Base-by-base conservation (phyloP, 2,329 filamentous ascomycete genomes). In the Didymellaceae sp. region DNA sequence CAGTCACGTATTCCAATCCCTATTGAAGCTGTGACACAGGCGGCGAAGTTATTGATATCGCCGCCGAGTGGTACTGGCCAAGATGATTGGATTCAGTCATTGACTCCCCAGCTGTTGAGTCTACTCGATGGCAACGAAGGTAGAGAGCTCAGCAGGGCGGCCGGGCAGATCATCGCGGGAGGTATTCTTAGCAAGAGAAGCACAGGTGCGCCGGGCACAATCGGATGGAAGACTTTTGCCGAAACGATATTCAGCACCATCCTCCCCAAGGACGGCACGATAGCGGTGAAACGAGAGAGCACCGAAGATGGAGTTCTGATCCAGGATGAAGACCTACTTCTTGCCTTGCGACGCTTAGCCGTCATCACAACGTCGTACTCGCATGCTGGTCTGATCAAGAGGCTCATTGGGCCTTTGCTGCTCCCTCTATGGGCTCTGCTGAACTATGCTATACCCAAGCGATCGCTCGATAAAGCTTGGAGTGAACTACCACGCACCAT, bases 1-100 rank as follows among this genome's bases (percentile, higher is more conserved):
- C 75, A 80, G 14, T 66, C 66, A 1, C 62, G 65, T 14, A 81
- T 85, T 4, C 82, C 81, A 32, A 86, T 90, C 46, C 87, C 87
- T 0, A 81, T 87, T 24, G 86, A 90, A 64, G 86, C 86, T 1
- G 75, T 90, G 26, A 81, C 81, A 21, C 80, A 88, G 62, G 85
- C 84, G 4, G 82, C 85, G 1, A 81, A 78, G 45, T 74, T 90
- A 13, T 71, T 90, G 0, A 83, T 84, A 0, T 79, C 80, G 1
- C 82, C 86, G 0, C 86, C 87, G 0, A 70, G 74, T 2, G 76
- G 75, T 1, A 79, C 86, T 59, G 65, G 74, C 2, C 74, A 84
- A 1, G 77, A 84, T 14, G 69, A 71, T 26, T 90, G 86, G 85
- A 86, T 88, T 54, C 63, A 73, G 0, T 78, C 78, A 4, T 78